Percentiles rank a stretch among this genome's conserved stretches.
Evolutionary conservation across 768 basidiomycete species (phyloP).

Genomic region (Mycena vulgaris): DNA sequence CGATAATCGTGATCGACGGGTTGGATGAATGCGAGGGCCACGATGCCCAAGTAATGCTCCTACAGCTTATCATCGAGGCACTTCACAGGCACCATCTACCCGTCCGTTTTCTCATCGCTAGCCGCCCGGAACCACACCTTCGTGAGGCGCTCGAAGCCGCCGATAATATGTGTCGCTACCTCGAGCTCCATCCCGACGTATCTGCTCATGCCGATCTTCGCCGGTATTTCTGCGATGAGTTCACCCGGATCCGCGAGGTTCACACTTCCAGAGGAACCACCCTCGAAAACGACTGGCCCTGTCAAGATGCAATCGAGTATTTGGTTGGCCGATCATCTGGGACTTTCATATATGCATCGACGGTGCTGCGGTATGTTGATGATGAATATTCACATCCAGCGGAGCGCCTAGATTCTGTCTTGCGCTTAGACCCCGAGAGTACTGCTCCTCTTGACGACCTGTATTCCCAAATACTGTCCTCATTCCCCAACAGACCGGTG

Average conservation of each 20-base stretch:
- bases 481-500: background rate
- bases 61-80: conserved; percentile 1
- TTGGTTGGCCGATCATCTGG: conserved; percentile 20
- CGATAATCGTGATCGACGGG: no score
- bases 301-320: background rate
- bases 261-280: background rate
- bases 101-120: background rate
- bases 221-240: conserved; percentile 12
- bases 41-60: background rate
- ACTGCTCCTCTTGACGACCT: conserved; percentile 19
- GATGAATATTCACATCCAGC: conserved; percentile 20
- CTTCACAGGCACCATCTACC: background rate
- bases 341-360: conserved; percentile 19
- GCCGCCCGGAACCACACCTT: no score
- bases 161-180: background rate
- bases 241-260: background rate
- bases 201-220: conserved; percentile 6
- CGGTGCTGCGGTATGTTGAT: conserved; percentile 19
- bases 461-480: no score
- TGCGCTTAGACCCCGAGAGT: conserved; percentile 7
- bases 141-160: background rate
- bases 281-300: conserved; percentile 7
- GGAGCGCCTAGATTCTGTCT: conserved; percentile 13
- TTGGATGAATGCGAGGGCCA: no score
- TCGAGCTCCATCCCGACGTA: conserved; percentile 1